Conservation (phyloP, 176 grass and related monocot species). For the Miscanthus lutarioriparius region DNA sequence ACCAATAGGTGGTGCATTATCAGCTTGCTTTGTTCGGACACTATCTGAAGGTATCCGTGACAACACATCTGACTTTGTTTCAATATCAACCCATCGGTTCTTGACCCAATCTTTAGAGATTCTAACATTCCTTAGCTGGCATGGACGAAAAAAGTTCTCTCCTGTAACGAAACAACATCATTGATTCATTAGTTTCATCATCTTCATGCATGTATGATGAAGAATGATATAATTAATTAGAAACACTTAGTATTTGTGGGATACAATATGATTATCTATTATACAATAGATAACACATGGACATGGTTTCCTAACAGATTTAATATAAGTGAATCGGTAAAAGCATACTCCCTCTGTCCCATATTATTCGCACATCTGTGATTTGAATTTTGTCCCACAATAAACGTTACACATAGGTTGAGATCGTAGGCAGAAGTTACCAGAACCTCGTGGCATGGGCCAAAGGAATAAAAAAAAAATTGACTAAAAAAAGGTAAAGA, state of each 20-base stretch:
- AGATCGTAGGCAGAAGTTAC: no score
- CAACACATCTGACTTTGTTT: constrained; percentile 57
- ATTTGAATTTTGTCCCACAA: no score
- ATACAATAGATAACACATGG: neutral
- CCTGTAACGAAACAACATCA: constrained; percentile 47
- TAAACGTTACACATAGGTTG: no score
- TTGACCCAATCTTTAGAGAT: constrained; percentile 91
- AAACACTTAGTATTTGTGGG: neutral
- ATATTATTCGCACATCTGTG: no score
- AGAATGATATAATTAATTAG: constrained; percentile 8
- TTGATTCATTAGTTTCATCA: constrained; percentile 3
- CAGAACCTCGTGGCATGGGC: no score
- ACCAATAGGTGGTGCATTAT: constrained; percentile 31
- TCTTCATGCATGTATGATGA: neutral
- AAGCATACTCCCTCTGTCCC: neutral
- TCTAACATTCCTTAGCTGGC: constrained; percentile 67
- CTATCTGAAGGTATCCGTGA: constrained; percentile 55
- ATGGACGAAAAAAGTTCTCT: constrained; percentile 70
- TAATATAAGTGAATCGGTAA: neutral
- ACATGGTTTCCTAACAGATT: constrained; percentile 1
- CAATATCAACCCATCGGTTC: constrained; percentile 67
- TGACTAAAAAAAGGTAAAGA: no score
- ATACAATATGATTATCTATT: constrained; percentile 3
- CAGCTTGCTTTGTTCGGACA: constrained; percentile 36
- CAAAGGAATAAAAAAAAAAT: no score